Evolutionary conservation across 2,329 filamentous ascomycete species (phyloP), one percentile per base, ranked within the genome.

Genomic region (Fusarium transvaalense): DNA sequence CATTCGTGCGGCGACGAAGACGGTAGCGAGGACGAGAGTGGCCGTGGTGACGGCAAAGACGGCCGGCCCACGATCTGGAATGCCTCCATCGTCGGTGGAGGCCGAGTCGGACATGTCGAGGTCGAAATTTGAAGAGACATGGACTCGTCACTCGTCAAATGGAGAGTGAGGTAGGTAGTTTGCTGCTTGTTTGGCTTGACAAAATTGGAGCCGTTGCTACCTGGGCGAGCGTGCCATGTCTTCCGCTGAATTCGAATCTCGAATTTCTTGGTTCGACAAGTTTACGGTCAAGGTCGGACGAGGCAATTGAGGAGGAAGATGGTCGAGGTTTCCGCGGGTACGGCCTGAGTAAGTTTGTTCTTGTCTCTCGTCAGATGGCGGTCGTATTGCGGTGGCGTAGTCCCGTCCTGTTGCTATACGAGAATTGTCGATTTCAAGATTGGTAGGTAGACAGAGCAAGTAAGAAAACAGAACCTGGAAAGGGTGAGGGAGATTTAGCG

Each of bases 1-100:
- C 70, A 97, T 83, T 56, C 94, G 89, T 35, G 92, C 85, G 41
- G 84, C 83, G 71, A 97, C 92, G 76, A 97, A 95, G 56, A 91
- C 75, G 38, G 91, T 91, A 52, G 92, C 89, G 53, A 94, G 78
- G 23, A 85, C 85, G 65, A 94, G 85, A 52, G 91, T 92, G 21
- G 85, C 82, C 9, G 87, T 86, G n/a, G 90, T 91, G 66, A 93
- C 91, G 71, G 87, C 86, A 74, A 94, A 88, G 53, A 93, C 90
- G 37, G 84, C 81, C 57, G 85, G 85, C 23, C 87, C 86, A 38
- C 87, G 85, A 76, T 88, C 81, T 42, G 82, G 80, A 47, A 82
- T 71, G 50, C 74, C 72, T 62, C 72, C 72, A 72, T 70, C 59
- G 57, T 56, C 69, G 42, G 57, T 53, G 58, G 71, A 68, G 53